phyloP scores from a whole-genome alignment of 139 green algal genomes.

The Astrephomene gubernaculifera region DNA sequence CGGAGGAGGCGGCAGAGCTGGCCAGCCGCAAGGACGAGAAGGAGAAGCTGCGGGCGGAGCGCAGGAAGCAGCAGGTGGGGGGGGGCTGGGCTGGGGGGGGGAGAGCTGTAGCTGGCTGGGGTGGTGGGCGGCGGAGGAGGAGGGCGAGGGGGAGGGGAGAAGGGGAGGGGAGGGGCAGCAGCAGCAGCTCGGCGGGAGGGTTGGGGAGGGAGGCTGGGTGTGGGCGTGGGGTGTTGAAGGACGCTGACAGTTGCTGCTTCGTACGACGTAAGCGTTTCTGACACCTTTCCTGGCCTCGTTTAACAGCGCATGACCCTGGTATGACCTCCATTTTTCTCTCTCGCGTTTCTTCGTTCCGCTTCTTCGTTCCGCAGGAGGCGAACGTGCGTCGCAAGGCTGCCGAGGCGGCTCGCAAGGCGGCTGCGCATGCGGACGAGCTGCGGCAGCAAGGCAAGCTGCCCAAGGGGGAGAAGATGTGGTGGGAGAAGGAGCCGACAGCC shows the following conservation, averaged over 20 bases:
- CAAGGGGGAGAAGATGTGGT: constrained; percentile 56
- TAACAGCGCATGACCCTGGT: no score
- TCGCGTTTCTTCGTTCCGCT: no score
- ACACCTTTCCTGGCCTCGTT: no score
- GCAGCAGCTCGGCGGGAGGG: not conserved
- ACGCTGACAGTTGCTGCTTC: no score
- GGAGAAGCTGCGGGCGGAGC: constrained; percentile 62
- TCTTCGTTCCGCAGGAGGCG: constrained; percentile 67
- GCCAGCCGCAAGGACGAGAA: constrained; percentile 58
- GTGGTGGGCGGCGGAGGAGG: not conserved
- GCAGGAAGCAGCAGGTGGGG: constrained; percentile 69
- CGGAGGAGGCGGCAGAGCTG: constrained; percentile 66
- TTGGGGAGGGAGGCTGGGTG: no score
- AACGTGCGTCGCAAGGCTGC: constrained; percentile 76
- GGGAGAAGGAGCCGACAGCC: constrained; percentile 57
- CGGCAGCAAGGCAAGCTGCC: constrained; percentile 16
- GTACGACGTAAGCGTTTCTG: no score
- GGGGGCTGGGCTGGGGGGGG: not conserved
- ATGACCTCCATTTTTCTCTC: no score
- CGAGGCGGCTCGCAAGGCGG: constrained; percentile 2
- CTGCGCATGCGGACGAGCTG: constrained; percentile 4
- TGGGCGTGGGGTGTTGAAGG: no score
- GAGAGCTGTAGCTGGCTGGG: not conserved
- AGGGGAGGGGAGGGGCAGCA: not conserved
- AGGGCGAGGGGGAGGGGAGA: no score